Percentiles rank a stretch among this genome's conserved stretches.
These are phyloP conservation scores for Sporisorium scitamineum DNA, from an alignment of 1,284 basidiomycete species.

Conservation along the genomic window DNA sequence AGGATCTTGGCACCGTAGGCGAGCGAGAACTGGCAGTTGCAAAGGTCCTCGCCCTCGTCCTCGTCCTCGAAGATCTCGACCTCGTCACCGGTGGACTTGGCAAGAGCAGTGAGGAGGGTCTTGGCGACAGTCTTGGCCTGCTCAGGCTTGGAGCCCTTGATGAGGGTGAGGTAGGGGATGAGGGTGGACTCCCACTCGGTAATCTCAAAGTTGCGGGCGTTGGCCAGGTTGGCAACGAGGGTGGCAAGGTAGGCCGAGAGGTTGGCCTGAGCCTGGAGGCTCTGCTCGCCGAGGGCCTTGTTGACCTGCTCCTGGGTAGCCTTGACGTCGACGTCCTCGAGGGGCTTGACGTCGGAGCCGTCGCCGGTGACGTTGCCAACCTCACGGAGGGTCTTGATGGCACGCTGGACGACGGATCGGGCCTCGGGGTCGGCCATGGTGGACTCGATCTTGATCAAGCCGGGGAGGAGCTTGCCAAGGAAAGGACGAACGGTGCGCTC, in stretches of 20 bases:
- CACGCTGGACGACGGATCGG: slow-evolving; percentile 67
- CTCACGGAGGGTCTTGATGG: slow-evolving; percentile 67
- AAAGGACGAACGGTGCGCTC: slow-evolving; percentile 69
- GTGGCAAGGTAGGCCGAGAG: slow-evolving; percentile 63
- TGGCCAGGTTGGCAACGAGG: slow-evolving; percentile 68
- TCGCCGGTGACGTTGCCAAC: slow-evolving; percentile 68
- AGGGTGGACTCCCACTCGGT: slow-evolving; percentile 68
- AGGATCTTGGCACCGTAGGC: slow-evolving; percentile 70
- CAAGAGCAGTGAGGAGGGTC: slow-evolving; percentile 61
- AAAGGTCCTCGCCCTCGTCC: slow-evolving; percentile 69
- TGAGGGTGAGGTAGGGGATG: slow-evolving; percentile 65
- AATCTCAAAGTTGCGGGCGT: slow-evolving; percentile 68
- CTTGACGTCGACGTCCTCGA: slow-evolving; percentile 65
- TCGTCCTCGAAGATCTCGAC: slow-evolving; percentile 69
- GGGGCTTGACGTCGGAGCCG: slow-evolving; percentile 67
- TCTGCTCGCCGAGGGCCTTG: slow-evolving; percentile 58
- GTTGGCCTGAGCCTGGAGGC: slow-evolving; percentile 53
- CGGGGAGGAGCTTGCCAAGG: slow-evolving; percentile 69
- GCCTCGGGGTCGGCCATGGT: slow-evolving; percentile 69
- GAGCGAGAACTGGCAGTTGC: slow-evolving; percentile 70
- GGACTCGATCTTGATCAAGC: slow-evolving; percentile 69
- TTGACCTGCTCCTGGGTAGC: slow-evolving; percentile 56
- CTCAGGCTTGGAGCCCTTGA: slow-evolving; percentile 63
- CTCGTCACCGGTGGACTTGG: slow-evolving; percentile 66
- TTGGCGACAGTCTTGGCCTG: slow-evolving; percentile 57